Evolutionary conservation across 2,329 filamentous ascomycete species (phyloP), one percentile per base, ranked within the genome.

Genomic region (Dryadomyces quercivorus): DNA sequence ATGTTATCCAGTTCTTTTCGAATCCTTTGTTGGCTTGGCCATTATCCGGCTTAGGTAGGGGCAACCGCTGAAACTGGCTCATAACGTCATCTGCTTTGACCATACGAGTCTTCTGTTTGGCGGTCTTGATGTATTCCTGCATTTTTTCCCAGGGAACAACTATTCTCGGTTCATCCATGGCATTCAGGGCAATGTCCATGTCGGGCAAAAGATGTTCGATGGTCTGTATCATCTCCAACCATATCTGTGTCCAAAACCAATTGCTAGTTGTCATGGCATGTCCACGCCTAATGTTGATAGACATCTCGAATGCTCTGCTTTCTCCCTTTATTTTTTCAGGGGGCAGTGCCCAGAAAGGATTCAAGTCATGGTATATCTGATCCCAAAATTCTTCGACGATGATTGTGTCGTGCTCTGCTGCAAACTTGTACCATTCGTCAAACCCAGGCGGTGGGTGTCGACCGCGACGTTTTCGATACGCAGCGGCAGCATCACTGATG

Each of bases 171-270:
- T 86, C 82, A 60, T 86, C 83, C 75, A 85, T 80, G 36, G 77
- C 72, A 59, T 86, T 86, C 56, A 85, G 71, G 0, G 82, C 75
- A 56, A 86, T 73, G 57, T 85, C 82, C 76, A 86, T 81, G 61
- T 86, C 82, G 1, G 82, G 82, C 16, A 86, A 68, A 53, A 78
- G 57, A 43, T 75, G 67, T 58, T 77, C 72, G n/a, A 82, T 71
- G 0, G 73, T 72, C 55, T 72, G 68, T 60, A 79, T 69, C 68
- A 81, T 69, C 51, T 75, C 65, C 36, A 76, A 65, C 78, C 78
- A 80, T 56, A 81, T 75, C 60, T 73, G 66, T 3, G 74, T 79
- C 77, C 74, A 82, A 61, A 77, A 80, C 75, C 74, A 82, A 59
- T 76, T 74, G 62, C 72, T 79, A 21, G 63, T 66, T 1, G 77